Evolutionary conservation across 2,329 filamentous ascomycete species (phyloP).

Genomic region (Xylariaceae sp.): DNA sequence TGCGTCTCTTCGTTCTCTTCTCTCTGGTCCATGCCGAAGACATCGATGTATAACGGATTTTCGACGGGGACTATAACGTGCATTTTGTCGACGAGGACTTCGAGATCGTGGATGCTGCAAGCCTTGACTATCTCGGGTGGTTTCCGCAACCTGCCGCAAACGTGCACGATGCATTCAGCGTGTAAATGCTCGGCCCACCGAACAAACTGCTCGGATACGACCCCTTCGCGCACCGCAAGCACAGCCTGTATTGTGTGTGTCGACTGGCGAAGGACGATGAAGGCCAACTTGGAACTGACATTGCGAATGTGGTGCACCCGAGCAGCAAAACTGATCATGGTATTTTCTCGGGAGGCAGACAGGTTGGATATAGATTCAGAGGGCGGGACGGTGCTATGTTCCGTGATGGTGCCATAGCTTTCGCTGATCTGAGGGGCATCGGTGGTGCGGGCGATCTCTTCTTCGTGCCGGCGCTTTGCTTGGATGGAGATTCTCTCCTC

Average conservation of each 20-base stretch:
- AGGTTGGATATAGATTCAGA: constrained; percentile 31
- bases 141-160: constrained; percentile 68
- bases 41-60: constrained; percentile 46
- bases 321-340: constrained; percentile 63
- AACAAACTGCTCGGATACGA: constrained; percentile 69
- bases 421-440: constrained; percentile 27
- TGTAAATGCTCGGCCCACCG: constrained; percentile 83
- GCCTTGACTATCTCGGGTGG: constrained; percentile 72
- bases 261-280: constrained; percentile 82
- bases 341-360: constrained; percentile 48
- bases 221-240: constrained; percentile 51
- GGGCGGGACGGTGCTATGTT: constrained; percentile 44
- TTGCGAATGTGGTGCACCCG: constrained; percentile 75
- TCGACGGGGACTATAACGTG: constrained; percentile 49
- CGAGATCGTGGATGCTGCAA: constrained; percentile 69
- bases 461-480: constrained; percentile 35
- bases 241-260: constrained; percentile 81
- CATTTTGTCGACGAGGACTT: constrained; percentile 62
- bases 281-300: constrained; percentile 77
- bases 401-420: constrained; percentile 29
- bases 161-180: constrained; percentile 71
- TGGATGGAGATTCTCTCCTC: constrained; percentile 34
- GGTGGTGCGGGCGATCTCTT: constrained; percentile 29
- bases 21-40: constrained; percentile 44
- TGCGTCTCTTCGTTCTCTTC: constrained; percentile 36